Evolutionary conservation across 2,329 filamentous ascomycete species (phyloP).

Genomic region (Scedosporium apiospermum): DNA sequence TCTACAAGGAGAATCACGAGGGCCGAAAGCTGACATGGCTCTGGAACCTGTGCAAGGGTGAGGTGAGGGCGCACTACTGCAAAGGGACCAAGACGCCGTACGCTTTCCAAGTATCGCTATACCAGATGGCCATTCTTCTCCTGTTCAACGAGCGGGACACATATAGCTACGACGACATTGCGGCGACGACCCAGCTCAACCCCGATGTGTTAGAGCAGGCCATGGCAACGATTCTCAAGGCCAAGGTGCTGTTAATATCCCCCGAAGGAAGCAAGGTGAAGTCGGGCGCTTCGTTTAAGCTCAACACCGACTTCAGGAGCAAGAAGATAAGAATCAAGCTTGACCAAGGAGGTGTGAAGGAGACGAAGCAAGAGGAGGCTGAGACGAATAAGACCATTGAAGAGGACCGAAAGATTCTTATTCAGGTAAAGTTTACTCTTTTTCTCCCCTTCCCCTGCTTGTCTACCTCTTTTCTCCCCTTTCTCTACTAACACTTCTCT

Average conservation of each 20-base stretch:
- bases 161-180: conserved; percentile 80
- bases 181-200: conserved; percentile 68
- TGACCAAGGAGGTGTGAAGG: conserved; percentile 88
- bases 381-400: conserved; percentile 99
- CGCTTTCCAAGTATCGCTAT: conserved; percentile 94
- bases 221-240: conserved; percentile 79
- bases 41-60: conserved; percentile 97
- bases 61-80: conserved; percentile 88
- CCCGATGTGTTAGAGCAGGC: conserved; percentile 80
- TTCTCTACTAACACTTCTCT: conserved; percentile 14
- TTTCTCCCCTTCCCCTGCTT: background rate
- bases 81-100: conserved; percentile 84
- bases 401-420: conserved; percentile 90
- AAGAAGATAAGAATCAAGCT: conserved; percentile 98
- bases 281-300: conserved; percentile 66
- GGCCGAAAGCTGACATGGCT: conserved; percentile 96
- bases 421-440: conserved; percentile 62
- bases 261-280: conserved; percentile 63
- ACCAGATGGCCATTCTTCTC: conserved; percentile 92
- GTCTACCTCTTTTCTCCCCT: background rate
- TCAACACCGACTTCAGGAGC: conserved; percentile 95
- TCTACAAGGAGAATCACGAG: conserved; percentile 94
- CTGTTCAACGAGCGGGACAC: conserved; percentile 89
- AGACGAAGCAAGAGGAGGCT: conserved; percentile 90
- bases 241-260: conserved; percentile 71